Percentiles rank a stretch among this genome's conserved stretches.
These are phyloP conservation scores for Bolboschoenus planiculmis DNA, from an alignment of 176 grass and related monocot species.

Conservation along the genomic window DNA sequence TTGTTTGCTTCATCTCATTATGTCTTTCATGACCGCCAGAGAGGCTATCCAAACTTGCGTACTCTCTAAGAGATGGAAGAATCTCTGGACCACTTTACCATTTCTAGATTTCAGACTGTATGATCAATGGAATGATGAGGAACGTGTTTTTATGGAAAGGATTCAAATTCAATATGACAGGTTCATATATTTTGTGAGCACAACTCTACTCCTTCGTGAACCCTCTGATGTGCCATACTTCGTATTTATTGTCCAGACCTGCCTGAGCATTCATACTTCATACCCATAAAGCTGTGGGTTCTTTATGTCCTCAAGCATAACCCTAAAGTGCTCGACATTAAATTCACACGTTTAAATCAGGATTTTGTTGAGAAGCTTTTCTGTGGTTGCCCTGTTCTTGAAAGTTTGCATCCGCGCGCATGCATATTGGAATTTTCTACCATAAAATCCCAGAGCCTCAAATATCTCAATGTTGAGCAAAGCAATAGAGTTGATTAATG, in stretches of 20 bases:
- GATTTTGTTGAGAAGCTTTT: background rate
- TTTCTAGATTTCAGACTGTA: background rate
- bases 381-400: background rate
- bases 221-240: background rate
- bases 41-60: background rate
- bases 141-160: no score
- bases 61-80: constrained; percentile 7
- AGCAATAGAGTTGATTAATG: background rate
- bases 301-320: background rate
- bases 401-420: background rate
- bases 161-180: background rate
- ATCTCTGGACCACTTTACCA: background rate
- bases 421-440: background rate
- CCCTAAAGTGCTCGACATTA: background rate
- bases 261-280: background rate
- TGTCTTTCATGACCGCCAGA: background rate
- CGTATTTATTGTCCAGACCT: background rate
- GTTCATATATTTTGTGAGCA: background rate
- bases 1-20: background rate
- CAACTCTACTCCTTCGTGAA: background rate
- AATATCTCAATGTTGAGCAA: background rate
- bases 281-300: background rate
- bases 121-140: background rate
- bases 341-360: background rate
- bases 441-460: background rate